A percentile compares a stretch with the other conserved stretches of the same genome.
Conservation (phyloP, 331 rosid species). For the Saraca asoca region DNA sequence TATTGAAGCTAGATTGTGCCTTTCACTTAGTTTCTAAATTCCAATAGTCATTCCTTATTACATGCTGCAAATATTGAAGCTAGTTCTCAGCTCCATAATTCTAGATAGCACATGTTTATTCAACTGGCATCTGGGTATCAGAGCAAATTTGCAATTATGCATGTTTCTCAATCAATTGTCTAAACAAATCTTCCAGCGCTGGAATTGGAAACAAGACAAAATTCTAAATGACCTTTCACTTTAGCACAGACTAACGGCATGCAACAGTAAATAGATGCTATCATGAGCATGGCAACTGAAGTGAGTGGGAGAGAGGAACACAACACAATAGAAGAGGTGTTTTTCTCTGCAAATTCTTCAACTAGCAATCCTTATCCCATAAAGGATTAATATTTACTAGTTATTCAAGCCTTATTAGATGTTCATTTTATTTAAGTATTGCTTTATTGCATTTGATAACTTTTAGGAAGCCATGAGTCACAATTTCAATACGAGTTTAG, state of each 20-base stretch:
- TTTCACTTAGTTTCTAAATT: too few species aligned
- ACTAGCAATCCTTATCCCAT: neutral
- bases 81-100: neutral
- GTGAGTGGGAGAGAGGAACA: too few species aligned
- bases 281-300: too few species aligned
- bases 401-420: neutral
- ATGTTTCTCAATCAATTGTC: constrained; percentile 53
- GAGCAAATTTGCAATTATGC: constrained; percentile 26
- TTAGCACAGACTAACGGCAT: neutral
- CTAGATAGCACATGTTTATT: neutral
- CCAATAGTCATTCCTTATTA: neutral
- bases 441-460: constrained; percentile 24
- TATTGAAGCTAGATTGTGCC: too few species aligned
- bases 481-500: constrained; percentile 29
- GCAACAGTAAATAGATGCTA: too few species aligned
- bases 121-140: too few species aligned
- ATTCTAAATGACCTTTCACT: neutral
- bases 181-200: constrained; percentile 54
- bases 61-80: neutral
- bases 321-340: too few species aligned
- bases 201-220: constrained; percentile 18
- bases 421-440: constrained; percentile 13
- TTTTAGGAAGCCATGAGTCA: constrained; percentile 31
- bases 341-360: neutral
- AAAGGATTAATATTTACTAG: neutral